Percentiles rank a stretch among this genome's conserved stretches.
These are phyloP conservation scores for Parathielavia appendiculata DNA, from an alignment of 495 filamentous ascomycete species.

Conservation along the genomic window DNA sequence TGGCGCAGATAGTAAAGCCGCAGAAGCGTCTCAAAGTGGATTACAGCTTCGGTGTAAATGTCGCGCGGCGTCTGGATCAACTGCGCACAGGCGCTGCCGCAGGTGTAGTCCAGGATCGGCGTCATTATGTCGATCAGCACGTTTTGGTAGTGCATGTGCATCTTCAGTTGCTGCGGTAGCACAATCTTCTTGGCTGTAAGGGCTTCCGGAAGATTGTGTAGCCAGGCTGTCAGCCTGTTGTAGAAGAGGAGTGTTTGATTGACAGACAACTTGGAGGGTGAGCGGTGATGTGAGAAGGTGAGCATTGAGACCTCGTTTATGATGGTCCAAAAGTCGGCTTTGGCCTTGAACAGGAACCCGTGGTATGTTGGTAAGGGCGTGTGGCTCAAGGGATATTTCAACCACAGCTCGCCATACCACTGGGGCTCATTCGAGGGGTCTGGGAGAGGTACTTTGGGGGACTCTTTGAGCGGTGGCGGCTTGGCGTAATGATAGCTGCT, in stretches of 20 bases:
- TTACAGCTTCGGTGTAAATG: conserved; percentile 25
- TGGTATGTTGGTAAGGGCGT: conserved; percentile 24
- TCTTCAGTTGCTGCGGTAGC: conserved; percentile 36
- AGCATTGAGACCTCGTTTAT: conserved; percentile 28
- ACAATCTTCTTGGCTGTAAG: conserved; percentile 34
- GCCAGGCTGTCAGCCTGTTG: conserved; percentile 26
- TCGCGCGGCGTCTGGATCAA: conserved; percentile 17
- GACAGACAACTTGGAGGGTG: conserved; percentile 12
- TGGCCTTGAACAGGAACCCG: conserved; percentile 30
- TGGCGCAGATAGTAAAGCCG: conserved; percentile 42
- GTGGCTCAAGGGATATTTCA: conserved; percentile 32
- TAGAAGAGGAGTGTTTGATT: conserved; percentile 29
- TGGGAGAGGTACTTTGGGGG: conserved; percentile 31
- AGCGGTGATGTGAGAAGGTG: conserved; percentile 17
- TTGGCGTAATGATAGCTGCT: conserved; percentile 30
- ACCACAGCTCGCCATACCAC: conserved; percentile 39
- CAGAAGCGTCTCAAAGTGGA: conserved; percentile 33
- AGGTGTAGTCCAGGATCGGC: conserved; percentile 19
- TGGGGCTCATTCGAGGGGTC: conserved; percentile 26
- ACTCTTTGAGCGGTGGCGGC: conserved; percentile 22
- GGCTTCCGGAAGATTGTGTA: conserved; percentile 29
- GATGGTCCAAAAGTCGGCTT: conserved; percentile 33
- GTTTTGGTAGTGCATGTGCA: conserved; percentile 31
- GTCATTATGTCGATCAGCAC: conserved; percentile 26
- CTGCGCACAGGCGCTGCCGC: conserved; percentile 12